Conservation (phyloP, 768 basidiomycete genomes). For the Cubamyces sp. region DNA sequence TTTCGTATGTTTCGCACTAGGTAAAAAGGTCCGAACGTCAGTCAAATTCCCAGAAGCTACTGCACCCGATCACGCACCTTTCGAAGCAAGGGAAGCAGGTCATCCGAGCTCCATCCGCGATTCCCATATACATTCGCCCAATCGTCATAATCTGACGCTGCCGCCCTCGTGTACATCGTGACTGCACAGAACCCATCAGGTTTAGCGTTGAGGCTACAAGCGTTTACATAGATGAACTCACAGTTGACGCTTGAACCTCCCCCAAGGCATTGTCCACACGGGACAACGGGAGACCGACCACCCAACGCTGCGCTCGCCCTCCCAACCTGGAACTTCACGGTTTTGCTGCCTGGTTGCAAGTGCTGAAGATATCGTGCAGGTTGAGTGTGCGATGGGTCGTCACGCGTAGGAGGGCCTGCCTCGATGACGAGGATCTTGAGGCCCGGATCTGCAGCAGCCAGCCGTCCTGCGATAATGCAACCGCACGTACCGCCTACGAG, state of each 20-base stretch:
- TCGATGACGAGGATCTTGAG: conserved; percentile 66
- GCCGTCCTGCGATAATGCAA: conserved; percentile 58
- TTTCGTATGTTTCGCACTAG: conserved; percentile 46
- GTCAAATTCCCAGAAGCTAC: conserved; percentile 16
- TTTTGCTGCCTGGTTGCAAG: conserved; percentile 42
- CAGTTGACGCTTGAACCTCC: conserved; percentile 70
- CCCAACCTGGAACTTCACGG: conserved; percentile 46
- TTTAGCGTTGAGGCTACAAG: background rate
- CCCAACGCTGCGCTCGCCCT: conserved; percentile 47
- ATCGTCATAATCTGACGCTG: conserved; percentile 68
- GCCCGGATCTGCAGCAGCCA: conserved; percentile 54
- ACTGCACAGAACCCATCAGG: conserved; percentile 22
- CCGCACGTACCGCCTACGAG: conserved; percentile 47
- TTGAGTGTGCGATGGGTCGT: conserved; percentile 52
- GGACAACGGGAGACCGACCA: conserved; percentile 49
- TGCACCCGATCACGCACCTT: conserved; percentile 44
- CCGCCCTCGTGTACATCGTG: conserved; percentile 59
- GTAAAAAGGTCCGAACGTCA: too few species aligned
- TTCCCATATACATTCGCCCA: conserved; percentile 59
- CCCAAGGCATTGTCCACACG: conserved; percentile 55
- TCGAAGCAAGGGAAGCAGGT: conserved; percentile 60
- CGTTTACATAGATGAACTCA: conserved; percentile 28
- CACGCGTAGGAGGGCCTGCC: conserved; percentile 54
- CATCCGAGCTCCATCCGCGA: conserved; percentile 62
- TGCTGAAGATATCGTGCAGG: conserved; percentile 56